phyloP scores from a whole-genome alignment of 441 rosid genomes.

The Theobroma grandiflorum region DNA sequence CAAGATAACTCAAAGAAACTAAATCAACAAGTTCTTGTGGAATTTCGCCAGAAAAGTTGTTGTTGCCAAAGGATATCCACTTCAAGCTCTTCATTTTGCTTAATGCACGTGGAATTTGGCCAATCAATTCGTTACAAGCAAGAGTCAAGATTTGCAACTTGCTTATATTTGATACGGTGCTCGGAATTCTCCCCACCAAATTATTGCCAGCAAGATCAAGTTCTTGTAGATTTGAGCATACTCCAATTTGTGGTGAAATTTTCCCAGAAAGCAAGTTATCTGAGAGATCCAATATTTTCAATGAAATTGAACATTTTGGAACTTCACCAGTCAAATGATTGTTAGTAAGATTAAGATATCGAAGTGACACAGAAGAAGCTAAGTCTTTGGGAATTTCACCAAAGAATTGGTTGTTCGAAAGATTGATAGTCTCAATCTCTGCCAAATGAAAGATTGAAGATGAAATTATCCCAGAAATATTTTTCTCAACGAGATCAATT shows the following conservation, averaged over 20 bases:
- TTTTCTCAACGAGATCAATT: too few relatives aligned
- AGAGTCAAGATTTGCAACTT: slow-evolving; percentile 64
- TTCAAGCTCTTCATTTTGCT: slow-evolving; percentile 59
- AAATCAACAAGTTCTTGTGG: slow-evolving; percentile 67
- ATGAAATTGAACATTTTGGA: slow-evolving; percentile 37
- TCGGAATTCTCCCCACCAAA: slow-evolving; percentile 62
- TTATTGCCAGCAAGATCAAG: too few relatives aligned
- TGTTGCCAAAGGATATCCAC: slow-evolving; percentile 87
- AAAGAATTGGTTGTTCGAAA: slow-evolving; percentile 65
- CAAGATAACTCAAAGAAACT: slow-evolving; percentile 65
- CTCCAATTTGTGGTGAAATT: slow-evolving; percentile 58
- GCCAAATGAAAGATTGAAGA: slow-evolving; percentile 56
- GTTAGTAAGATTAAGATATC: slow-evolving; percentile 71
- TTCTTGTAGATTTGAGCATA: slow-evolving; percentile 48
- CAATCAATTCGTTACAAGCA: slow-evolving; percentile 78
- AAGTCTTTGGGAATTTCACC: slow-evolving; percentile 55
- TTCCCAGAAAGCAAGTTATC: slow-evolving; percentile 73
- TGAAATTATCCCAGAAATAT: slow-evolving; percentile 49
- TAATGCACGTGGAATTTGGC: slow-evolving; percentile 57
- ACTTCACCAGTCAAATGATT: slow-evolving; percentile 76
- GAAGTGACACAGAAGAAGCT: slow-evolving; percentile 58
- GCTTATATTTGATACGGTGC: slow-evolving; percentile 51
- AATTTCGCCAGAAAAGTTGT: slow-evolving; percentile 76
- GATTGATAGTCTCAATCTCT: slow-evolving; percentile 53
- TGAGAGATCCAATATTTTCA: slow-evolving; percentile 73